Conservation (phyloP, 371 early-diverging fungal species). For the Dichotomocladium elegans region DNA sequence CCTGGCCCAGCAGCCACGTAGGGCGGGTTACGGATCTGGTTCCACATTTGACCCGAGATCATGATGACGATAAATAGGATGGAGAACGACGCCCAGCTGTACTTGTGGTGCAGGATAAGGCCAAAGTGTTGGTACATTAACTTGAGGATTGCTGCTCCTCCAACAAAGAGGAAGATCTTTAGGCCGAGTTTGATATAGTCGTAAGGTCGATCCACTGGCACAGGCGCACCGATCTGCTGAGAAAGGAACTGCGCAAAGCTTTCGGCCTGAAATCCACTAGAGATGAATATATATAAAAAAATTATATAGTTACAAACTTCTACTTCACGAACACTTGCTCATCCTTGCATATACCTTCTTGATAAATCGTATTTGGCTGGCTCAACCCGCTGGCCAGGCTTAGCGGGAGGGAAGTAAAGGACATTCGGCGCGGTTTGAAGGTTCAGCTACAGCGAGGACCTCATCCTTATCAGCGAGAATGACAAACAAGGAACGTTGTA, state of each 20-base stretch:
- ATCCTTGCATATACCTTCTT: slow-evolving; percentile 15
- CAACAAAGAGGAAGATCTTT: slow-evolving; percentile 38
- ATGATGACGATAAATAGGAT: slow-evolving; percentile 65
- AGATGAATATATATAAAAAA: not conserved
- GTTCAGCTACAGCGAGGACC: slow-evolving; percentile 36
- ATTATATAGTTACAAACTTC: too few species aligned
- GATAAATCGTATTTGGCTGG: slow-evolving; percentile 42
- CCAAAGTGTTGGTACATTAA: slow-evolving; percentile 44
- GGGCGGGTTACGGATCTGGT: slow-evolving; percentile 77
- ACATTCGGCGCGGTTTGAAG: slow-evolving; percentile 70
- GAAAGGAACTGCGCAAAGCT: slow-evolving; percentile 59
- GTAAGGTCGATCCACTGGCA: slow-evolving; percentile 44
- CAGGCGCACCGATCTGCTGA: slow-evolving; percentile 32
- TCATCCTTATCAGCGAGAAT: not conserved
- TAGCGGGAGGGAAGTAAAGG: slow-evolving; percentile 69
- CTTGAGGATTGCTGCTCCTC: slow-evolving; percentile 33
- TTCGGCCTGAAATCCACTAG: slow-evolving; percentile 70
- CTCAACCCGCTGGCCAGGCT: slow-evolving; percentile 42
- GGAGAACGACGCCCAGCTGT: slow-evolving; percentile 56
- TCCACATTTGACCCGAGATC: slow-evolving; percentile 90
- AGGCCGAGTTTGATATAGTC: slow-evolving; percentile 39
- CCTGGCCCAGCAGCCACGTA: slow-evolving; percentile 55
- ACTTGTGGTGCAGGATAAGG: slow-evolving; percentile 51
- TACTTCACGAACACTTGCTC: not conserved
- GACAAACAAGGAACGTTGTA: not conserved